Evolutionary conservation across 306 rosid genomes (phyloP), one percentile per base, ranked within the genome.

Genomic region (Cicer judaicum): DNA sequence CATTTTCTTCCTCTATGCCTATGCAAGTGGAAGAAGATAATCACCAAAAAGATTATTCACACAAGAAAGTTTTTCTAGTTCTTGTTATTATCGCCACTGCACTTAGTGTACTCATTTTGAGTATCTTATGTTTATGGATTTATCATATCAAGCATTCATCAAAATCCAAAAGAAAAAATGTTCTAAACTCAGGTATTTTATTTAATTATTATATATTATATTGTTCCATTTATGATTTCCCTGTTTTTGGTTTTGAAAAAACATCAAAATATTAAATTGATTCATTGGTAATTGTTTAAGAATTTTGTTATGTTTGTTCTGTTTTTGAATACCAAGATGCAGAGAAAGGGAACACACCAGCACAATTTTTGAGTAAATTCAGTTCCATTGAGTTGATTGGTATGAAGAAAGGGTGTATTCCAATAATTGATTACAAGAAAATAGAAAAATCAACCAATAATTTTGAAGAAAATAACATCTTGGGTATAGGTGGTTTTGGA

Each of bases 401-500:
- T 10, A 80, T 79, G 71, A 89, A 85, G 69, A 89, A 85, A 39
- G 90, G 90, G 13, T 87, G 81, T 76, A 88, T 86, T 75, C 81
- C 90, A 34, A 67, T 90, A 14, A 74, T 94, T 66, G 99, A 94
- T 43, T 90, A 88, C 16, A 84, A 86, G 84, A 81, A 81, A 41
- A 82, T 94, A 43, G 99, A 88, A 74, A 92, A 87, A 55, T 82
- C 86, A 0, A 88, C 99, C 15, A 65, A 79, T 64, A 78, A 88
- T 81, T 94, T 94, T 63, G 15, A 13, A 11, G 93, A 88, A 52
- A 84, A 88, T 78, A 92, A 94, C 70, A 81, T 92, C 34, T 81
- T 94, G 78, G 99, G 99, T 6, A 85, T 73, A 84, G 97, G 99
- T 1, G 99, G 95, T 76, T 94, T 94, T 78, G 99, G 99, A 57